Conservation (phyloP, 108 stramenopile genomes). For the Fragilaria crotonensis region DNA sequence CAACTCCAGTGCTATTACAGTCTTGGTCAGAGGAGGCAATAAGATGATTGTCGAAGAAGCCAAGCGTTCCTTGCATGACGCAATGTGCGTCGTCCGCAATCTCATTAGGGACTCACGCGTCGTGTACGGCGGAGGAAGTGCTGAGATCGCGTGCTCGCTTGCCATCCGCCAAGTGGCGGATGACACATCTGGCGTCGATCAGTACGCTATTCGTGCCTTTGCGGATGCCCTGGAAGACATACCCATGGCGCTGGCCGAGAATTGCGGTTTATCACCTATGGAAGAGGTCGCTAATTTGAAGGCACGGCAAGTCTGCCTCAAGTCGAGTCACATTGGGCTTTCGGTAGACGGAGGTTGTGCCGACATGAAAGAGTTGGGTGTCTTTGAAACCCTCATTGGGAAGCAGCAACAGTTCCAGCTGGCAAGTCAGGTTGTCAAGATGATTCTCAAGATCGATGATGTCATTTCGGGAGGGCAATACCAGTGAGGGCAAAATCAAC, state of each 20-base stretch:
- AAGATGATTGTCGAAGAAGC: slow-evolving; percentile 99
- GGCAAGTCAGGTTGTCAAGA: slow-evolving; percentile 99
- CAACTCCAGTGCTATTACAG: slow-evolving; percentile 95
- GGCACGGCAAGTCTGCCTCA: slow-evolving; percentile 84
- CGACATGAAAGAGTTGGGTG: slow-evolving; percentile 93
- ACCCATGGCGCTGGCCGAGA: slow-evolving; percentile 98
- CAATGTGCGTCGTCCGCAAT: slow-evolving; percentile 99
- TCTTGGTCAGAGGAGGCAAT: slow-evolving; percentile 96
- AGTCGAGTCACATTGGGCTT: slow-evolving; percentile 85
- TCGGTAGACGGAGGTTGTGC: slow-evolving; percentile 58
- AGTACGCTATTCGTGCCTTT: slow-evolving; percentile 99
- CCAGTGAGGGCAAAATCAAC: too few relatives aligned
- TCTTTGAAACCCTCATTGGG: slow-evolving; percentile 99
- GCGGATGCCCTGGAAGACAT: slow-evolving; percentile 98
- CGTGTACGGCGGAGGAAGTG: slow-evolving; percentile 98
- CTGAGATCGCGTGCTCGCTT: slow-evolving; percentile 97
- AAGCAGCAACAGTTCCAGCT: slow-evolving; percentile 98
- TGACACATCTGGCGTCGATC: slow-evolving; percentile 90
- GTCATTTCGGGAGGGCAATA: slow-evolving; percentile 81
- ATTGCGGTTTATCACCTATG: slow-evolving; percentile 94
- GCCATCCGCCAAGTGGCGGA: slow-evolving; percentile 90
- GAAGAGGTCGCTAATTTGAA: slow-evolving; percentile 95
- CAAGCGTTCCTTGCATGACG: slow-evolving; percentile 99
- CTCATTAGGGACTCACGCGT: slow-evolving; percentile 96
- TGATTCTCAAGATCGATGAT: slow-evolving; percentile 99